A percentile compares a stretch with the other conserved stretches of the same genome.
These are phyloP conservation scores for Cochlearia excelsa DNA, from an alignment of 345 rosid genomes.

Conservation along the genomic window DNA sequence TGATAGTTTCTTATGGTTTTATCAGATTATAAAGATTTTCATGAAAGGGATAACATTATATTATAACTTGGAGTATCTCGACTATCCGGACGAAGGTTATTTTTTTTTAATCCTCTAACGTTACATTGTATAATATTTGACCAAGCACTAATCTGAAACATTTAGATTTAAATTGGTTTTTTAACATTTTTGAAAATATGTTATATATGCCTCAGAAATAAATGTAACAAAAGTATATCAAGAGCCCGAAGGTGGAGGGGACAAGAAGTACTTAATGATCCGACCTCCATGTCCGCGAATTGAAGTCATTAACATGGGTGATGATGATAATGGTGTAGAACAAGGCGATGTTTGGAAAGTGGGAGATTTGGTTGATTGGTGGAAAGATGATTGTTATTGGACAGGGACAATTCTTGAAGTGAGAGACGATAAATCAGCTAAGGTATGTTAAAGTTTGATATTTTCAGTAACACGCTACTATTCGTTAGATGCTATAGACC, in stretches of 20 bases:
- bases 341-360: conserved; percentile 8
- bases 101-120: neutral
- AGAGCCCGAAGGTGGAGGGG: neutral
- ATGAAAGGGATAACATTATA: neutral
- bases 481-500: too few relatives aligned
- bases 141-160: too few relatives aligned
- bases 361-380: conserved; percentile 33
- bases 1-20: too few relatives aligned
- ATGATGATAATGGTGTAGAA: too few relatives aligned
- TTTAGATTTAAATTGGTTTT: too few relatives aligned
- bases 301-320: conserved; percentile 1
- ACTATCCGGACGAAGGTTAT: conserved; percentile 1
- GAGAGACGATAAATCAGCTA: neutral
- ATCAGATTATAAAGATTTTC: conserved; percentile 3
- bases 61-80: conserved; percentile 13
- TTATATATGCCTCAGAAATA: neutral
- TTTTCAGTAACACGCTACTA: too few relatives aligned
- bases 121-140: too few relatives aligned
- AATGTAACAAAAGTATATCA: conserved; percentile 19
- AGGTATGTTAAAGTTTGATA: conserved; percentile 9
- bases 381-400: conserved; percentile 11
- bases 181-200: too few relatives aligned
- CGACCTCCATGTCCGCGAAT: conserved; percentile 27
- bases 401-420: conserved; percentile 5
- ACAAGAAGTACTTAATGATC: conserved; percentile 10